Base-by-base conservation (phyloP, 2,329 filamentous ascomycete species). In the Fusarium chaquense region DNA sequence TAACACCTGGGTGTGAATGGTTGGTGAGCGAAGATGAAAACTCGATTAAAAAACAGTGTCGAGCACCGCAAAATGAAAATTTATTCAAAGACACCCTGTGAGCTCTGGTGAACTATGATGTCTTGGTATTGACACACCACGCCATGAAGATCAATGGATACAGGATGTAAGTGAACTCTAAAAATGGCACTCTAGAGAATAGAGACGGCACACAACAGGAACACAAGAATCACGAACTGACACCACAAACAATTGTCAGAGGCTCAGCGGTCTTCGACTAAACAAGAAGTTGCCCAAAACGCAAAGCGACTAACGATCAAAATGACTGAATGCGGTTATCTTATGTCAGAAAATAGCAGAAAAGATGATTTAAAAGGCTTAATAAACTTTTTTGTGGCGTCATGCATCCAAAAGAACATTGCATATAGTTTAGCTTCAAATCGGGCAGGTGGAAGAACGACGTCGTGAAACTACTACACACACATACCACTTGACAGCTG, bases 301-400 rank as follows among this genome's bases (percentile, higher is more conserved):
- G 35, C 24, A 41, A 52, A 52, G 24, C 28, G 24, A 41, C 49
- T 30, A 52, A 41, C 24, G 20, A 15, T 15, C 18, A 28, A 51
- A 9, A 52, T 13, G 33, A 28, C 35, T 40, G 35, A 41, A 52
- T 30, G 35, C 35, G 24, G 38, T 40, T 24, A n/a, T 28, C 24
- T 16, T 28, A 18, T 40, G 49, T 52, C 35, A 52, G 49, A 52
- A 41, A 52, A 41, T 28, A 52, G 35, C 35, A 41, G n/a, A 20
- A 41, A 20, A 13, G 35, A 40, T 18, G 28, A n/a, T 18, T n/a
- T 4, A 5, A 30, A 20, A 22, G 35, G 24, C 13, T 30, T 13
- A 52, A 52, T 52, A 41, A 41, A 30, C 24, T 41, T 52, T 52
- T 13, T 7, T 16, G 35, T 40, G 49, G 49, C 49, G 35, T 41